Evolutionary conservation across 306 rosid species (phyloP).

Genomic region (Benincasa hispida): DNA sequence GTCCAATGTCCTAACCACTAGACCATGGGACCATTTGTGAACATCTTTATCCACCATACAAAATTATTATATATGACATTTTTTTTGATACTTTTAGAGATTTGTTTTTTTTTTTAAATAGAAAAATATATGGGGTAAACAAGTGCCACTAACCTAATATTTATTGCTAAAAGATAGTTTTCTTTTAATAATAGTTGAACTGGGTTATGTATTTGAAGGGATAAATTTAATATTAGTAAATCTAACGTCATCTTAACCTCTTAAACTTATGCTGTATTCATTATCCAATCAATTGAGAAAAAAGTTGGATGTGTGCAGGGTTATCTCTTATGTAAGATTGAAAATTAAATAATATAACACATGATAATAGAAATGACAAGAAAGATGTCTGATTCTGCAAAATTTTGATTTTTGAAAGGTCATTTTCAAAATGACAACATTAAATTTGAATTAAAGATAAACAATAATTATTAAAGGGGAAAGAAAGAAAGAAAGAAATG

Average conservation of each 20-base stretch:
- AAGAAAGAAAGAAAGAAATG: not conserved
- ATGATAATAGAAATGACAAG: not conserved
- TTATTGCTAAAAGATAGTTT: too few species aligned
- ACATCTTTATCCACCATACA: too few species aligned
- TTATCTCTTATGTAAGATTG: not conserved
- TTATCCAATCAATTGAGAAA: not conserved
- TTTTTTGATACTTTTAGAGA: too few species aligned
- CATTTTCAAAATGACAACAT: not conserved
- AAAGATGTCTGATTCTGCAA: not conserved
- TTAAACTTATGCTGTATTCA: not conserved
- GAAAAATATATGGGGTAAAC: too few species aligned
- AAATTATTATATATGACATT: too few species aligned
- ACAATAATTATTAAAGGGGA: not conserved
- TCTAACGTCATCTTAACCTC: not conserved
- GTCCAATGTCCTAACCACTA: conserved; percentile 69
- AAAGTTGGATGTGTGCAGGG: not conserved
- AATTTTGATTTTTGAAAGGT: not conserved
- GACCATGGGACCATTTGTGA: conserved; percentile 32
- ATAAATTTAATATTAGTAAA: too few species aligned
- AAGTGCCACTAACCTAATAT: too few species aligned
- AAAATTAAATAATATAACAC: not conserved
- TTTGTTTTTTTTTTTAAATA: too few species aligned
- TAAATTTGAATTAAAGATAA: conserved; percentile 1
- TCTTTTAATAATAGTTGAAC: too few species aligned
- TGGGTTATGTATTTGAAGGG: too few species aligned